Evolutionary conservation across 352 stramenopile species (phyloP).

Genomic region (Globisporangium alternatum): DNA sequence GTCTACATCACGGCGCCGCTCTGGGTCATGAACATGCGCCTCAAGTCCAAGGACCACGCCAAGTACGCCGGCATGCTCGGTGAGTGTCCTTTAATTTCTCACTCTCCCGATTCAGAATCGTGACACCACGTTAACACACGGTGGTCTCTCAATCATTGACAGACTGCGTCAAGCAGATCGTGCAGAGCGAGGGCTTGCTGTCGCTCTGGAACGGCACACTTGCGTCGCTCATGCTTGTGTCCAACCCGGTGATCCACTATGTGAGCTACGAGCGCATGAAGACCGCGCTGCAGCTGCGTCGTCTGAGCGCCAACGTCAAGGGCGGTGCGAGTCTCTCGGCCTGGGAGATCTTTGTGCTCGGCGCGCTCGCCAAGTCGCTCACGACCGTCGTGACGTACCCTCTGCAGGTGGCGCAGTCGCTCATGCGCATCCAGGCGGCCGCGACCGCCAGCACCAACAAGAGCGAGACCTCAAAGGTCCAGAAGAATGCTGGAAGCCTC

Average conservation of each 20-base stretch:
- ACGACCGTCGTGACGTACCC: constrained; percentile 94
- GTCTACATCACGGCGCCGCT: constrained; percentile 82
- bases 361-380: constrained; percentile 89
- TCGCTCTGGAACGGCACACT: constrained; percentile 92
- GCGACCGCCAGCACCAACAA: constrained; percentile 14
- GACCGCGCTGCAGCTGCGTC: constrained; percentile 48
- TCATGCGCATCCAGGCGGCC: constrained; percentile 74
- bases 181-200: constrained; percentile 65
- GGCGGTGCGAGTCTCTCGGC: constrained; percentile 41
- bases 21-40: constrained; percentile 93
- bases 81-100: constrained; percentile 3
- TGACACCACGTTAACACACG: constrained; percentile 16
- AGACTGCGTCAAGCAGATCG: constrained; percentile 57
- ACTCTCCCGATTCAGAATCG: background rate
- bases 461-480: background rate
- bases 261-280: constrained; percentile 94
- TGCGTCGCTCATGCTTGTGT: constrained; percentile 91
- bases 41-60: constrained; percentile 82
- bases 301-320: constrained; percentile 16
- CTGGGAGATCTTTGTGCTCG: constrained; percentile 90
- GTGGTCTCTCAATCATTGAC: background rate
- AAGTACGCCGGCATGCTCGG: constrained; percentile 51
- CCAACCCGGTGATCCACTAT: constrained; percentile 96
- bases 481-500: constrained; percentile 14
- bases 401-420: constrained; percentile 91